phyloP scores from a whole-genome alignment of 2,329 filamentous ascomycete species.

The Graphilbum ipis-grandicollis region DNA sequence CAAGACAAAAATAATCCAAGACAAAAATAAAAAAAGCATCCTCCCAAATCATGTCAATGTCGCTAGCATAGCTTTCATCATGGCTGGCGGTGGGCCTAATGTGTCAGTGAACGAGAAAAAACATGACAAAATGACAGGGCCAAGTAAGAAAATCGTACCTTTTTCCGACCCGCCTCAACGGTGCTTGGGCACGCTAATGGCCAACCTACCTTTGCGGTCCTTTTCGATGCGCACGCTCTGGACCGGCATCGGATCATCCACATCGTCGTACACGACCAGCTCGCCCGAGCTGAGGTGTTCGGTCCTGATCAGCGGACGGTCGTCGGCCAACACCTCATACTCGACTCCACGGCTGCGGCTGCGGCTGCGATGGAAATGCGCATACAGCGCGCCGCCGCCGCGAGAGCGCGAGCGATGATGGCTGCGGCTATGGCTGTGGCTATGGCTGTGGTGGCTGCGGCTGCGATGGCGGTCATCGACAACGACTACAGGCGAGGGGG shows the following conservation, averaged over 20 bases:
- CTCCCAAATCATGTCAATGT: slow-evolving; percentile 6
- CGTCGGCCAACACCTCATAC: slow-evolving; percentile 40
- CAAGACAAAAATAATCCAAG: not conserved
- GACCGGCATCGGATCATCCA: slow-evolving; percentile 33
- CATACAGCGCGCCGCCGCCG: slow-evolving; percentile 38
- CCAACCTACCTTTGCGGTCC: slow-evolving; percentile 93
- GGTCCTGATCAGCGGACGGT: slow-evolving; percentile 36
- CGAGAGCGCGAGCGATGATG: slow-evolving; percentile 6
- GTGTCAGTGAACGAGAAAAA: too few relatives aligned
- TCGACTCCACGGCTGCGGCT: slow-evolving; percentile 45
- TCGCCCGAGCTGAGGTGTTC: slow-evolving; percentile 42
- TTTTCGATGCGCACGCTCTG: slow-evolving; percentile 57
- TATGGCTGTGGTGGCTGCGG: slow-evolving; percentile 9
- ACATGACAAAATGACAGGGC: too few relatives aligned
- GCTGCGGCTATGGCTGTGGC: slow-evolving; percentile 10
- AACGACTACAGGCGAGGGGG: slow-evolving; percentile 23
- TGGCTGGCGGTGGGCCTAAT: slow-evolving; percentile 8
- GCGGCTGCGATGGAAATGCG: slow-evolving; percentile 47
- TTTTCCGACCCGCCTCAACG: slow-evolving; percentile 30
- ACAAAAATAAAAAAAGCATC: not conserved
- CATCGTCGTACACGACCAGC: slow-evolving; percentile 45
- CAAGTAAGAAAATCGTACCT: not conserved
- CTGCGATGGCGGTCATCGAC: slow-evolving; percentile 11
- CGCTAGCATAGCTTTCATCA: slow-evolving; percentile 9
- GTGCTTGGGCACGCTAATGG: slow-evolving; percentile 62